Evolutionary conservation across 768 basidiomycete species (phyloP), one percentile per base, ranked within the genome.

Genomic region (Xerocomellus chrysenteron): DNA sequence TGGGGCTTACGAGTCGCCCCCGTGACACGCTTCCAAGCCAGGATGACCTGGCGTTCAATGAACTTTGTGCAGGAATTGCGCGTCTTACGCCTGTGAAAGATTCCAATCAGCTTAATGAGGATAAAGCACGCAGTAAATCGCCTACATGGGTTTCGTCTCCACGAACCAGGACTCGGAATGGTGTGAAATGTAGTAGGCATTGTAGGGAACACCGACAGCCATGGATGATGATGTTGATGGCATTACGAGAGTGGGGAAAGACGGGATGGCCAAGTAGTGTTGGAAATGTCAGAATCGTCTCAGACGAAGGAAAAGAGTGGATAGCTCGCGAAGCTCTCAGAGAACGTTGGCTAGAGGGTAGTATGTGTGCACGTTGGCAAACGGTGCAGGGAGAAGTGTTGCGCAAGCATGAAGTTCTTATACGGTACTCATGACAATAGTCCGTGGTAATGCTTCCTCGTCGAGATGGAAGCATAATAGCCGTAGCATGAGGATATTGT

Each of bases 21-120:
- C 26, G 84, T 86, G 64, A 87, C 69, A 39, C 77, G 71, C 65
- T 88, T 88, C 86, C 86, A 88, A 11, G 79, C 75, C 42, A 76
- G 73, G 51, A 87, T 69, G 57, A 86, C 71, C 66, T 80, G 82
- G 53, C 86, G 84, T 63, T 84, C 79, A 55, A 88, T 68, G 63
- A 69, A 71, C 57, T 82, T 84, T 13, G 76, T 69, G 59, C 70
- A 72, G 4, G 81, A 74, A 10, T 48, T 37, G 52, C 62, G 64
- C 3, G 70, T 53, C 41, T 61, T 69, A 36, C 52, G 57, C 41
- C 71, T 71, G 47, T 44, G 24, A 40, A 33, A 3, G 14, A 35
- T 28, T 14, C 16, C 4, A 13, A 13, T 64, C 28, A 59, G 49
- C 5, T 16, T 16, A 6, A 36, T 21, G 24, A 24, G 24, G 33